Percentiles rank a stretch among this genome's conserved stretches.
Conservation (phyloP, 768 basidiomycete species). For the Phallus indusiatus region DNA sequence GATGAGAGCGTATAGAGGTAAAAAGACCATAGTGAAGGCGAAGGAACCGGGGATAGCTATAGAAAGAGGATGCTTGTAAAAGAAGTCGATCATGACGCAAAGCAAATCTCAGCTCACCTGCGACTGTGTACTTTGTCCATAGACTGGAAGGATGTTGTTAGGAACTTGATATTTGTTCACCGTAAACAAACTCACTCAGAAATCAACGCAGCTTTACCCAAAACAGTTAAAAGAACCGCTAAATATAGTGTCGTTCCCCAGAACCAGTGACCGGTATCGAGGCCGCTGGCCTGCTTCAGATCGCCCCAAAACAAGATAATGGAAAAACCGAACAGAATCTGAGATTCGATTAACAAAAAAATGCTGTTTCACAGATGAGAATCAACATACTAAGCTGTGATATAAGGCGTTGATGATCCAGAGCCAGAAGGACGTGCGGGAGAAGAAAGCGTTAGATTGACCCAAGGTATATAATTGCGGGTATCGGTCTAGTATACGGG, state of each 20-base stretch:
- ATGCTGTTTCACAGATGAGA: slow-evolving; percentile 2
- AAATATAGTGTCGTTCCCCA: slow-evolving; percentile 98
- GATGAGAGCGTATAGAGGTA: slow-evolving; percentile 82
- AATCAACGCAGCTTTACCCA: slow-evolving; percentile 94
- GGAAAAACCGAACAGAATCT: slow-evolving; percentile 86
- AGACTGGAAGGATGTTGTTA: slow-evolving; percentile 39
- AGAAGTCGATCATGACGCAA: not conserved
- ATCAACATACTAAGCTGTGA: slow-evolving; percentile 65
- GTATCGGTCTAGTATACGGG: slow-evolving; percentile 91
- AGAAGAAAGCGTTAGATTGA: slow-evolving; percentile 91
- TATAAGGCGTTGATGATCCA: slow-evolving; percentile 87
- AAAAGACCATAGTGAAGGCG: slow-evolving; percentile 89
- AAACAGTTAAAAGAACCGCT: slow-evolving; percentile 84
- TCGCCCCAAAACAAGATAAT: slow-evolving; percentile 91
- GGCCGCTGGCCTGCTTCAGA: slow-evolving; percentile 68
- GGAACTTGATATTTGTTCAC: not conserved
- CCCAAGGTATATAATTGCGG: slow-evolving; percentile 94
- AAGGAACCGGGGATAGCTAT: slow-evolving; percentile 95
- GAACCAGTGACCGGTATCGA: slow-evolving; percentile 92
- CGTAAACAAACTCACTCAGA: slow-evolving; percentile 70
- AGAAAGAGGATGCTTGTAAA: slow-evolving; percentile 1
- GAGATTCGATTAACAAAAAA: not conserved
- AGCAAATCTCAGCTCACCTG: slow-evolving; percentile 38
- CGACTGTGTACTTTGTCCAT: slow-evolving; percentile 99
- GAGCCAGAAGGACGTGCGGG: slow-evolving; percentile 83